These are phyloP conservation scores for Candida maesae DNA, from an alignment of 805 yeast species.

Conservation along the genomic window DNA sequence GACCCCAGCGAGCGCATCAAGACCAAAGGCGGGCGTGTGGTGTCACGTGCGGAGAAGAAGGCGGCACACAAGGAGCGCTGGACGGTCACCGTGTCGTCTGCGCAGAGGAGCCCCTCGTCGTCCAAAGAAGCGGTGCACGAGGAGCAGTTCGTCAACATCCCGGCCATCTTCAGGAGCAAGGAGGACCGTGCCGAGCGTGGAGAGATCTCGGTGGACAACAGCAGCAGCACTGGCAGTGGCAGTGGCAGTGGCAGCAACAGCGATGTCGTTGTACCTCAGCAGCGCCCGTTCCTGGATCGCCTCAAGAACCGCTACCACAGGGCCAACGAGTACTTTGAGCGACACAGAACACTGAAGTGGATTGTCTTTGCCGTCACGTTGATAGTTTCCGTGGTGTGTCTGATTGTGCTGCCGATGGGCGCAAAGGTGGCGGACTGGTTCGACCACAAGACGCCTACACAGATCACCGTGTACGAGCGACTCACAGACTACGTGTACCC, in stretches of 20 bases:
- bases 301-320: neutral
- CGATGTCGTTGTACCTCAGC: too few species aligned
- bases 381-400: neutral
- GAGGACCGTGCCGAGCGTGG: constrained; percentile 7
- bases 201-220: neutral
- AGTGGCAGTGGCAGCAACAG: too few species aligned
- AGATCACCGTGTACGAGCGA: constrained; percentile 26
- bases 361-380: neutral
- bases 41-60: neutral
- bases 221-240: too few species aligned
- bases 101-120: neutral
- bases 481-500: constrained; percentile 58
- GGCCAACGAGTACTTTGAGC: neutral
- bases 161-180: neutral
- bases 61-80: neutral
- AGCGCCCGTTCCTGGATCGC: constrained; percentile 4
- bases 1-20: neutral
- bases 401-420: constrained; percentile 3
- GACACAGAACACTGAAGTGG: constrained; percentile 1
- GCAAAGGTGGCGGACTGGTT: constrained; percentile 3
- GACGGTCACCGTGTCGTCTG: neutral
- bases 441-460: neutral
- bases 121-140: neutral
- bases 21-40: neutral
- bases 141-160: neutral